Conservation (phyloP, 2,329 filamentous ascomycete species). For the Paradendryphiella salina region DNA sequence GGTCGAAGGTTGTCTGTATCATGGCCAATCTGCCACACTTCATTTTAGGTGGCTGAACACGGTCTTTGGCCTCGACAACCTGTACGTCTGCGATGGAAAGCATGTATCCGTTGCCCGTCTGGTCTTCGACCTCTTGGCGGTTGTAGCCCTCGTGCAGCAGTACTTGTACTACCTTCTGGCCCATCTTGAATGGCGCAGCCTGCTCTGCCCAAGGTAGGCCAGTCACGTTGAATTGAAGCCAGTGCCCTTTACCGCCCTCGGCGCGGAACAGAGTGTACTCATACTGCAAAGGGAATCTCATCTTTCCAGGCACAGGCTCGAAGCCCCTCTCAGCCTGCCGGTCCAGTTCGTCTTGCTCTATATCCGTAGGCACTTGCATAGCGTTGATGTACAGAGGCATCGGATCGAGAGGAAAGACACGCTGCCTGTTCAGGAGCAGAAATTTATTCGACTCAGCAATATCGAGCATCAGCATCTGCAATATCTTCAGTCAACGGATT, state of each 20-base stretch:
- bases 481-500: neutral
- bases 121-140: neutral
- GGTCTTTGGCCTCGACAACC: slow-evolving; percentile 25
- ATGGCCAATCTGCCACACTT: slow-evolving; percentile 35
- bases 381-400: slow-evolving; percentile 30
- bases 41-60: slow-evolving; percentile 29
- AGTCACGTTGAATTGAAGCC: slow-evolving; percentile 38
- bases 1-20: slow-evolving; percentile 30
- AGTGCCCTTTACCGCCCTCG: slow-evolving; percentile 13
- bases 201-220: slow-evolving; percentile 12
- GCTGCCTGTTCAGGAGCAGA: slow-evolving; percentile 30
- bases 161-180: slow-evolving; percentile 35
- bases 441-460: slow-evolving; percentile 13
- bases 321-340: slow-evolving; percentile 11
- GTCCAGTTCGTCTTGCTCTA: slow-evolving; percentile 16
- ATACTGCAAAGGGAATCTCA: slow-evolving; percentile 31
- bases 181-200: slow-evolving; percentile 13
- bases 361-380: slow-evolving; percentile 27
- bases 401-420: slow-evolving; percentile 27
- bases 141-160: slow-evolving; percentile 18
- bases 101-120: neutral
- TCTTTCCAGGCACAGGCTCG: slow-evolving; percentile 15
- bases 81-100: slow-evolving; percentile 32
- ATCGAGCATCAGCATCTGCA: slow-evolving; percentile 32
- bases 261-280: slow-evolving; percentile 30